These are phyloP conservation scores for Mortierella claussenii DNA, from an alignment of 192 early-diverging fungal genomes.

Conservation along the genomic window DNA sequence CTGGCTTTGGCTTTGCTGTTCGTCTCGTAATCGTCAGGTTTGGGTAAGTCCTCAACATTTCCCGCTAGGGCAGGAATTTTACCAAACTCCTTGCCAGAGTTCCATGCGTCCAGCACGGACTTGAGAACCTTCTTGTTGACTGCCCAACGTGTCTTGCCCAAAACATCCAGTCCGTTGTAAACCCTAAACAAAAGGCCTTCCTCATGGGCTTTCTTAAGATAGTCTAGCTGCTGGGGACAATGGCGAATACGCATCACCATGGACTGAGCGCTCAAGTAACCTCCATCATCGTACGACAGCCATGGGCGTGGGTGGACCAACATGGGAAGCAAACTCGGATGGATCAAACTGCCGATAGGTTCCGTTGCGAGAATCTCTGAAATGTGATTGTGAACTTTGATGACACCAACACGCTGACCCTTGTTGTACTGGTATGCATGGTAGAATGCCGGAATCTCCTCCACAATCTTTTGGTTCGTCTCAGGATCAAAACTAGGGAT, in stretches of 20 bases:
- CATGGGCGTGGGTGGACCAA: constrained; percentile 91
- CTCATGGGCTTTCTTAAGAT: constrained; percentile 83
- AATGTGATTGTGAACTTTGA: constrained; percentile 74
- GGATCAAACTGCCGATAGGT: constrained; percentile 66
- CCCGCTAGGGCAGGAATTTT: constrained; percentile 74
- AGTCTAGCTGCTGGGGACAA: constrained; percentile 77
- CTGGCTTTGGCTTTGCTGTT: constrained; percentile 63
- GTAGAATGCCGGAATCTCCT: constrained; percentile 82
- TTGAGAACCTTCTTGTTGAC: constrained; percentile 88
- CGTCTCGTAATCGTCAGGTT: constrained; percentile 73
- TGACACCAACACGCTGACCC: constrained; percentile 78
- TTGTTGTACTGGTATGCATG: constrained; percentile 71
- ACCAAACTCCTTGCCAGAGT: constrained; percentile 76
- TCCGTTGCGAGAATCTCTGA: constrained; percentile 73
- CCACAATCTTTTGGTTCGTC: constrained; percentile 61
- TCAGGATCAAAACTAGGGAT: constrained; percentile 67
- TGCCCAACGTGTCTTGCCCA: constrained; percentile 89
- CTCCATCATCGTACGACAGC: constrained; percentile 86
- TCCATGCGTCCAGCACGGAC: constrained; percentile 88
- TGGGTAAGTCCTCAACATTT: constrained; percentile 59
- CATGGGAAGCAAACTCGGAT: constrained; percentile 92
- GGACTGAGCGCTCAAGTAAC: constrained; percentile 80
- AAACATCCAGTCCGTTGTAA: constrained; percentile 83
- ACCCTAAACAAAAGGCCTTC: constrained; percentile 73
- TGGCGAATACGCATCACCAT: constrained; percentile 82